Base-by-base conservation (phyloP, 768 basidiomycete genomes). In the Dioszegia aurantiaca region DNA sequence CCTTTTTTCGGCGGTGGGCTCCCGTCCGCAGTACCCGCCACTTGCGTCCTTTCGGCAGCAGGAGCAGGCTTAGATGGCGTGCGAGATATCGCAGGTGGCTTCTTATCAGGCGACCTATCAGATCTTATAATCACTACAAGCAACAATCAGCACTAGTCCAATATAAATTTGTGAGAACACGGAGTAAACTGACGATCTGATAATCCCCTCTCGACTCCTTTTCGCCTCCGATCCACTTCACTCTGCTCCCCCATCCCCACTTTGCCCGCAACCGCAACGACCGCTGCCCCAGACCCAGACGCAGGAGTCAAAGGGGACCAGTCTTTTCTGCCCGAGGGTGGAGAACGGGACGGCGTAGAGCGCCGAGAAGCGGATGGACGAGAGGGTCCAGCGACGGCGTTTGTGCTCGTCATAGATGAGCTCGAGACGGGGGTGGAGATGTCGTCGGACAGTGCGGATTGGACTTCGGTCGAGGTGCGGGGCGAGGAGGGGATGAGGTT, bases 1-100 rank as follows among this genome's bases (percentile, higher is more conserved):
- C 56, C 47, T 33, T 51, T 58, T n/a, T 51, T 58, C 19, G 17
- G 19, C n/a, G n/a, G n/a, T n/a, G n/a, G n/a, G 26, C 16, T 30
- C 36, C 23, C 24, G 12, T 39, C 17, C 11, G 6, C 37, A 16
- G 17, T 16, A 4, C 31, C 33, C 10, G 16, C 33, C 16, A 3
- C 46, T 37, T 5, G 12, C 16, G 3, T 24, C 17, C 37, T 51
- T 46, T 46, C 23, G 16, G 46, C 46, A 19, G 19, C 40, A 21
- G 12, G 19, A 21, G 36, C 5, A 10, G 16, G 24, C 37, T 10
- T 11, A 3, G 9, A 16, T n/a, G 21, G 8, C 8, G 37, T 11
- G 9, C 33, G 33, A 4, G 14, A 5, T 24, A 19, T 27, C 16
- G n/a, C 27, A 14, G 37, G 10, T 27, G 39, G 52, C 24, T 8